Base-by-base conservation (phyloP, 164 flowering plant species). In the Platanus orientalis region DNA sequence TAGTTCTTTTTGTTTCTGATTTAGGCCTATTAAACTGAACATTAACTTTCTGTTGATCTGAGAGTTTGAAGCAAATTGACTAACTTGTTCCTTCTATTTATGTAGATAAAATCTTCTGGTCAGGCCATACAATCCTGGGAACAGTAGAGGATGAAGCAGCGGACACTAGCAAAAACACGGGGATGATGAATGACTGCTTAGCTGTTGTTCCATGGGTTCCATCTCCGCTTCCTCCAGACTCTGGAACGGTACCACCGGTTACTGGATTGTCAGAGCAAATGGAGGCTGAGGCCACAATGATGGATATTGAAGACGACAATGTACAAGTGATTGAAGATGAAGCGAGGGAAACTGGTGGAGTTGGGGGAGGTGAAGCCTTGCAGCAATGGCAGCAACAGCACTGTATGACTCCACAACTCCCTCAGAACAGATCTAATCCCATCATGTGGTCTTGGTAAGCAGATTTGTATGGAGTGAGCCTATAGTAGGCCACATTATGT, bases 131-230 rank as follows among this genome's bases (percentile, higher is more conserved):
- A 3, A 57, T 40, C 20, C 17, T 61, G 9, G 66, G 30, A 27
- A 3, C 54, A 1, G 53, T 7, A 0, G 75, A 64, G n/a, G 67
- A 75, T 39, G 79, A 80, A 51, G 42, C 64, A 29, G 60, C 26
- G 12, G 9, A n/a, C 0, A 36, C 27, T 12, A 25, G 21, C 44
- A 26, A 30, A 58, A 53, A 45, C 30, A 9, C 7, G 28, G 16
- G 45, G 9, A 19, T 20, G 16, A n/a, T 57, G 21, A 56, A 69
- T 14, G 48, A 61, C 10, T 63, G 76, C 58, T 50, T 75, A 45
- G 95, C 91, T 10, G 83, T 86, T 54, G 75, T 88, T 58, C 95
- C 89, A 0, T 86, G 91, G 91, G 81, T 74, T 17, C 76, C 83
- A 1, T 57, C 75, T 28, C 80, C 75, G 50, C 13, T 65, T 50